Percentiles rank a stretch among this genome's conserved stretches.
Evolutionary conservation across 371 early-diverging fungal genomes (phyloP).

Genomic region (Mucor saturninus): DNA sequence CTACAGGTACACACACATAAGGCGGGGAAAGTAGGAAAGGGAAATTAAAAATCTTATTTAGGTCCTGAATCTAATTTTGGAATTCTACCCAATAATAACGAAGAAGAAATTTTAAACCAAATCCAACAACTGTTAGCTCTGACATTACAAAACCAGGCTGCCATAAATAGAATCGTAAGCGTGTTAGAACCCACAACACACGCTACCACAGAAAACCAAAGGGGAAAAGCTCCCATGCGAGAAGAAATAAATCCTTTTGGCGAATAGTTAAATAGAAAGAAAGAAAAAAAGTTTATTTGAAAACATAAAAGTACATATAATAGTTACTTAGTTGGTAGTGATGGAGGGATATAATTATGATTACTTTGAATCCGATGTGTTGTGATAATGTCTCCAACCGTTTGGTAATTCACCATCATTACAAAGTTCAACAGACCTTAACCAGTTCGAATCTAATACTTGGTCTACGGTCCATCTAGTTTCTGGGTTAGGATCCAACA

Average conservation of each 20-base stretch:
- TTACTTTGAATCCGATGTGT: not conserved
- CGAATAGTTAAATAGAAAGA: conserved; percentile 2
- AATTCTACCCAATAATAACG: conserved; percentile 19
- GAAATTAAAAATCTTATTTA: not conserved
- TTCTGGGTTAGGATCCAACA: conserved; percentile 55
- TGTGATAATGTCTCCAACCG: conserved; percentile 49
- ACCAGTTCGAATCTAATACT: conserved; percentile 52
- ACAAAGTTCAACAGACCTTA: conserved; percentile 48
- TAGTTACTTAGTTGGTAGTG: too few species aligned
- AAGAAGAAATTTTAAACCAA: conserved; percentile 52
- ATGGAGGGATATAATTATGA: not conserved
- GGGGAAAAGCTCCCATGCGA: conserved; percentile 19
- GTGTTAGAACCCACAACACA: conserved; percentile 36
- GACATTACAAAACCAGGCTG: conserved; percentile 60
- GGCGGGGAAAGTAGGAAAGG: not conserved
- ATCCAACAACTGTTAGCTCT: conserved; percentile 52
- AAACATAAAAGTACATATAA: not conserved
- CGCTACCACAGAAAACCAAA: not conserved
- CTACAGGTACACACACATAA: conserved; percentile 4
- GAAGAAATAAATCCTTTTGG: conserved; percentile 17
- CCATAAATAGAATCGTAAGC: conserved; percentile 53
- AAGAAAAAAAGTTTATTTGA: not conserved
- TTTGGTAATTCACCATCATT: conserved; percentile 46
- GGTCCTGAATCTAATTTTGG: conserved; percentile 15
- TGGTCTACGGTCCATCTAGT: conserved; percentile 52